A percentile compares a stretch with the other conserved stretches of the same genome.
Conservation (phyloP, 208 protist genomes). For the Trypanosoma platydactyli region DNA sequence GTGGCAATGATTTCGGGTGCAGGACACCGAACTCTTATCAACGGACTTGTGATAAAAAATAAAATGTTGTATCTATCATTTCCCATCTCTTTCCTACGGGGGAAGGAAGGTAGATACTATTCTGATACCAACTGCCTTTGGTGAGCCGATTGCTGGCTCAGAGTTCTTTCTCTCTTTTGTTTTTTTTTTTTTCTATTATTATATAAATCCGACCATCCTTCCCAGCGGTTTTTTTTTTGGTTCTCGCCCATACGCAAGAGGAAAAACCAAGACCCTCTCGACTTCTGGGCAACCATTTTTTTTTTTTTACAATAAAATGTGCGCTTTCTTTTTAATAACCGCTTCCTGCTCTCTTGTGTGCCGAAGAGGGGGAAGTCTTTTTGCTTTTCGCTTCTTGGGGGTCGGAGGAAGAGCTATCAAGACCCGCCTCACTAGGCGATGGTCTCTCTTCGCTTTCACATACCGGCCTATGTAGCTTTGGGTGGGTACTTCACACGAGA, state of each 20-base stretch:
- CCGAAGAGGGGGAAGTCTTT: no score
- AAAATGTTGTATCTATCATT: conserved; percentile 1
- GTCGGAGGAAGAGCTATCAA: no score
- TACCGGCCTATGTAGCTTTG: no score
- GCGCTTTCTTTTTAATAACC: no score
- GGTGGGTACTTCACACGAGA: no score
- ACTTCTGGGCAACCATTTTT: no score
- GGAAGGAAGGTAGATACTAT: not conserved
- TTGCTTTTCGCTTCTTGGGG: conserved; percentile 1
- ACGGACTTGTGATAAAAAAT: conserved; percentile 19
- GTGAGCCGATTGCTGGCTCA: not conserved
- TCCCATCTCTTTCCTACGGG: not conserved
- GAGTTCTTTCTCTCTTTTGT: conserved; percentile 18
- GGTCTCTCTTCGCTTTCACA: no score
- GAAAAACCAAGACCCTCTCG: not conserved
- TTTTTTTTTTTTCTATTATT: conserved; percentile 1
- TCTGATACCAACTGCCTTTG: not conserved
- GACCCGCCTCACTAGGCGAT: no score
- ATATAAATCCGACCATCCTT: not conserved
- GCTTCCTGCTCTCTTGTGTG: no score
- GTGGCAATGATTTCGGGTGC: no score
- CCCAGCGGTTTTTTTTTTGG: not conserved
- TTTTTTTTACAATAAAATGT: no score
- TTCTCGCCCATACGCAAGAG: not conserved
- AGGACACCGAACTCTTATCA: no score